Percentiles rank a stretch among this genome's conserved stretches.
Conservation (phyloP, 495 filamentous ascomycete species). For the Aspergillus bertholletiae region DNA sequence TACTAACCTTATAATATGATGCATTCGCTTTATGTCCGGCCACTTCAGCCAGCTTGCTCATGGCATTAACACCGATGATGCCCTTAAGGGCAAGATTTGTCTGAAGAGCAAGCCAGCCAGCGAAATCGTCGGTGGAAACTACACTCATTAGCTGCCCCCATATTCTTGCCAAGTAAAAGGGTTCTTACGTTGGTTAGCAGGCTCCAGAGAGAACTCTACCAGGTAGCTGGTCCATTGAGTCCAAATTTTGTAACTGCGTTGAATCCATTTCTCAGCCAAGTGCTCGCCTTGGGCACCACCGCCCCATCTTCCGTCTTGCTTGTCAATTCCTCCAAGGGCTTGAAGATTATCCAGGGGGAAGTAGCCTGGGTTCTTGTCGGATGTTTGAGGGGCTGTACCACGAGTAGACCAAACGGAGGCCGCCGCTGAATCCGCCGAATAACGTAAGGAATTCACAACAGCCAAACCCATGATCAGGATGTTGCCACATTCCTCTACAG, state of each 20-base stretch:
- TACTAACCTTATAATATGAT: constrained; percentile 57
- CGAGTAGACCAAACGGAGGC: constrained; percentile 48
- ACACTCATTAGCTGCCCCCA: not conserved
- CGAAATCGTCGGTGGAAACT: constrained; percentile 92
- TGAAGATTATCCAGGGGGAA: constrained; percentile 46
- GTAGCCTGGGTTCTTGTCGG: constrained; percentile 19
- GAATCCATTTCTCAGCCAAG: constrained; percentile 56
- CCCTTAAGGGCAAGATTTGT: constrained; percentile 93
- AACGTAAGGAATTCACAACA: constrained; percentile 74
- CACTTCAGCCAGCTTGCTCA: constrained; percentile 76
- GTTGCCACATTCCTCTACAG: constrained; percentile 93
- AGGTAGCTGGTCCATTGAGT: constrained; percentile 92
- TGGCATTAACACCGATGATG: constrained; percentile 90
- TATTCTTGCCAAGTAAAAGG: not conserved
- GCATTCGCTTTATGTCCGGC: constrained; percentile 65
- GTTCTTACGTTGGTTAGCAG: constrained; percentile 69
- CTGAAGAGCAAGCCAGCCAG: constrained; percentile 87
- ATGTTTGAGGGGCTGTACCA: constrained; percentile 20
- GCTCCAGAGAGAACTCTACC: constrained; percentile 79
- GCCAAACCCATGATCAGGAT: constrained; percentile 95
- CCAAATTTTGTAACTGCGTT: constrained; percentile 73
- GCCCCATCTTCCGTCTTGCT: constrained; percentile 53
- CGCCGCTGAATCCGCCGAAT: constrained; percentile 56
- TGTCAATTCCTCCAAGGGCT: constrained; percentile 37
- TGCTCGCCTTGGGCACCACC: constrained; percentile 42